These are phyloP conservation scores for Paraphaeosphaeria sporulosa DNA, from an alignment of 2,329 filamentous ascomycete species.

Conservation along the genomic window DNA sequence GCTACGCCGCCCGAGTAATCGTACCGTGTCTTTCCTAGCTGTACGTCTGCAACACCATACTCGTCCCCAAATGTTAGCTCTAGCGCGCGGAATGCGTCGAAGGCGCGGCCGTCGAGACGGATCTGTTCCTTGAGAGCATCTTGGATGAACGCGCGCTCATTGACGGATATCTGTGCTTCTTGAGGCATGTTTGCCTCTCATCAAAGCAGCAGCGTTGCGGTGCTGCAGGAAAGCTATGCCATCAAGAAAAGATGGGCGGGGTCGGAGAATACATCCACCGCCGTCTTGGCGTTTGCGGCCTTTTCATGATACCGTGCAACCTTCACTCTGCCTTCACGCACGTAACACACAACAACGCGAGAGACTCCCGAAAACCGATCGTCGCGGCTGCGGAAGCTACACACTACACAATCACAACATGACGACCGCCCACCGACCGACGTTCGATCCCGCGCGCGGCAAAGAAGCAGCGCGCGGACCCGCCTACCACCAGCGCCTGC, in stretches of 20 bases:
- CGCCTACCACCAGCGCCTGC: constrained; percentile 93
- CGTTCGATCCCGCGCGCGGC: constrained; percentile 93
- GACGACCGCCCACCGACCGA: constrained; percentile 77
- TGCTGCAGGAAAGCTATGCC: constrained; percentile 16
- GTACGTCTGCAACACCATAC: constrained; percentile 87
- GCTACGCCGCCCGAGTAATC: constrained; percentile 11
- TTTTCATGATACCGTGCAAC: constrained; percentile 8
- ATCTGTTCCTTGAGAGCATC: constrained; percentile 82
- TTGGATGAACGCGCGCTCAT: constrained; percentile 85
- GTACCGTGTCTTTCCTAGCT: constrained; percentile 88
- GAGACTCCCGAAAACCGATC: constrained; percentile 43
- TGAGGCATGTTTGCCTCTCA: constrained; percentile 73
- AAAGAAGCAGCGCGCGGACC: constrained; percentile 94
- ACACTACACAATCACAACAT: constrained; percentile 40
- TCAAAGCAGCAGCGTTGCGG: constrained; percentile 10
- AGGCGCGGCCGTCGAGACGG: constrained; percentile 81
- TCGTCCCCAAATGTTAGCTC: constrained; percentile 86
- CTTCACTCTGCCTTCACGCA: constrained; percentile 19
- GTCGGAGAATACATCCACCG: constrained; percentile 26
- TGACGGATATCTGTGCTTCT: constrained; percentile 87
- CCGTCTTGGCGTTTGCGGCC: constrained; percentile 26
- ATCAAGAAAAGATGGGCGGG: constrained; percentile 37
- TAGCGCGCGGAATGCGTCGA: constrained; percentile 81
- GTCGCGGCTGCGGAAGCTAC: neutral
- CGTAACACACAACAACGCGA: constrained; percentile 20